Percentiles rank a stretch among this genome's conserved stretches.
Conservation (phyloP, 495 filamentous ascomycete genomes). For the Neurospora sp. region DNA sequence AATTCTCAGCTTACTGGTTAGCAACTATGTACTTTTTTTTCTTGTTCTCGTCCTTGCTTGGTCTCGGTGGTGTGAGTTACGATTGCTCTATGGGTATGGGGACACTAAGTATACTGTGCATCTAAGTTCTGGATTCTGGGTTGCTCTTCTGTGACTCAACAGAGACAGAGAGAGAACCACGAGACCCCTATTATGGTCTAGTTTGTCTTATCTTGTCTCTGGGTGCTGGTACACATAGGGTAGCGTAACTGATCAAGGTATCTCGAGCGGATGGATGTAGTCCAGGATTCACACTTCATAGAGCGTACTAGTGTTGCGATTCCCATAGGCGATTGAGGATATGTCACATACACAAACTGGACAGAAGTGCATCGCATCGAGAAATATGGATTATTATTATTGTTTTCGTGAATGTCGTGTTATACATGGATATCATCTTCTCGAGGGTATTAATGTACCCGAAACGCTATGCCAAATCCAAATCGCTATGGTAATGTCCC, state of each 20-base stretch:
- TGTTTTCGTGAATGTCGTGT: background rate
- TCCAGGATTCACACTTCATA: background rate
- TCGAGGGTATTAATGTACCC: background rate
- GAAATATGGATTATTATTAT: too few species aligned
- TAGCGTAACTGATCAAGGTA: background rate
- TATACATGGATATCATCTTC: background rate
- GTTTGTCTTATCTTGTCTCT: too few species aligned
- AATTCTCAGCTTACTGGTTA: background rate
- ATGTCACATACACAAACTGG: too few species aligned
- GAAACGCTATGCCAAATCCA: background rate
- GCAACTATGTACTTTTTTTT: background rate
- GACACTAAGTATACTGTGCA: background rate
- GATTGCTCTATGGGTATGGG: background rate
- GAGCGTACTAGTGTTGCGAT: background rate
- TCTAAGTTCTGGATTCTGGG: too few species aligned
- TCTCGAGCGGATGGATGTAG: background rate
- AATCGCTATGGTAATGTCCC: background rate
- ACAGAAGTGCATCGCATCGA: too few species aligned
- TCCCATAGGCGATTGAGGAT: background rate
- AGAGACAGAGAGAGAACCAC: too few species aligned
- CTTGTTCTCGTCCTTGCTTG: background rate
- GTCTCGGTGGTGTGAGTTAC: background rate
- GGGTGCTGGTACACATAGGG: too few species aligned
- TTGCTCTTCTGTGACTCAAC: too few species aligned
- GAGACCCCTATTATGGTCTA: too few species aligned